Evolutionary conservation across 2,329 filamentous ascomycete species (phyloP).

Genomic region (Tolypocladium paradoxum): DNA sequence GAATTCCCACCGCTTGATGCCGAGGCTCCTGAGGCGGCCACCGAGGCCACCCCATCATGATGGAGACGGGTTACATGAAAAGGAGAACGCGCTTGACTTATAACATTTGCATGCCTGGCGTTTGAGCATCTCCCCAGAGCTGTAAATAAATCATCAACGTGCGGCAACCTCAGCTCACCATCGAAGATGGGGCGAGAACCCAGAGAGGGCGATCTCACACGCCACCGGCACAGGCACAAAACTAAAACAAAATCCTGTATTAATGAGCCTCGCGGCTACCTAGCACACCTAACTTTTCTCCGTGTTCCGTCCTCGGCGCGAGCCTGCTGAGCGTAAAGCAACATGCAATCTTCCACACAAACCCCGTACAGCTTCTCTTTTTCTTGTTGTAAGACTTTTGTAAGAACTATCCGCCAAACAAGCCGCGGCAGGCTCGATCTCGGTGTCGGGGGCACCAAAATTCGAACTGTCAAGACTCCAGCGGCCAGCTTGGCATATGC

Average conservation of each 20-base stretch:
- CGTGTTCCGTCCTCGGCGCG: slow-evolving; percentile 1
- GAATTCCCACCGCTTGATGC: slow-evolving; percentile 26
- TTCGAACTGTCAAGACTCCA: background rate
- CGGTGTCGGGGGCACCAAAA: background rate
- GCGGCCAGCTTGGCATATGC: background rate
- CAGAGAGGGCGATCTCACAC: background rate
- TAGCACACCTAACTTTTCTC: slow-evolving; percentile 4
- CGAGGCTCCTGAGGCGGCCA: slow-evolving; percentile 7
- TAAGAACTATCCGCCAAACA: background rate
- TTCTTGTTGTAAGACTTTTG: slow-evolving; percentile 1
- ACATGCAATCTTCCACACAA: slow-evolving; percentile 5
- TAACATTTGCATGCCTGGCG: background rate
- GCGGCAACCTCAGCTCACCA: background rate
- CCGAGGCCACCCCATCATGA: background rate
- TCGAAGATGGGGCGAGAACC: too few relatives aligned
- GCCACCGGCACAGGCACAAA: background rate
- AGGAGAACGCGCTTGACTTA: background rate
- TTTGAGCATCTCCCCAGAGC: background rate
- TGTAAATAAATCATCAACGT: background rate
- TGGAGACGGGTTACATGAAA: background rate
- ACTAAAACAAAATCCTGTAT: slow-evolving; percentile 5
- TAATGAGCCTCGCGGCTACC: slow-evolving; percentile 7
- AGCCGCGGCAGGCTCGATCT: slow-evolving; percentile 1
- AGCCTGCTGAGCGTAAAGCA: slow-evolving; percentile 5
- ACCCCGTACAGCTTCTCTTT: background rate